Base-by-base conservation (phyloP, 139 green algal species). In the Coccomyxa sp. region DNA sequence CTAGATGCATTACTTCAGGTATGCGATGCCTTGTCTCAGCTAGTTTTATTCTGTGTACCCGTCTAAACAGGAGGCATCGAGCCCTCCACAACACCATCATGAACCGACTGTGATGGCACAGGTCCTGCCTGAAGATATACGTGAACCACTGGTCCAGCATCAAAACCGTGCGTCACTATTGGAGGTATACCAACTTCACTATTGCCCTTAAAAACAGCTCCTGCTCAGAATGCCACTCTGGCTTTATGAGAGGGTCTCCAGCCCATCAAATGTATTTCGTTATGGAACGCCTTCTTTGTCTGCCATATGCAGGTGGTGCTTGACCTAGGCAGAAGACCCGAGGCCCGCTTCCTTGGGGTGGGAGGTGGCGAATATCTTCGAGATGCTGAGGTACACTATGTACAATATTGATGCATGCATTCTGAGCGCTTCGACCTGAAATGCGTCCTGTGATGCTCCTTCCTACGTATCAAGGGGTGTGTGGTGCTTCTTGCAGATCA, bases 71-170 rank as follows among this genome's bases (percentile, higher is more conserved):
- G 58, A 57, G 21, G 58, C 66, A 30, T 83, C 0, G 13, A 31
- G 32, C 25, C 45, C 23, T 18, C 32, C 21, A 23, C 1, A 79
- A 80, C 63, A 23, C 74, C 15, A 16, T 57, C 25, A 28, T 21
- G 21, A 31, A 45, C 38, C 38, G 38, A 51, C 38, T 59, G 23
- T 60, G 31, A n/a, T 1, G 0, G 18, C 67, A n/a, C 88, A 94
- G 89, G 84, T 97, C 57, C 88, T 99, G 51, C 96, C 96, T 0
- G 58, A 82, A 9, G 91, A 95, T 83, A 91, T 99, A 21, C 83
- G 94, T 0, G 84, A 89, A 16, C 82, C 83, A 0, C 87, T 99
- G 7, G 83, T 90, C 23, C 86, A 77, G 58, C 95, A 98, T 82
- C 89, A 91, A 0, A 81, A 93, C 51, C 88, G 95, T 7, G 81